A percentile compares a stretch with the other conserved stretches of the same genome.
These are phyloP conservation scores for Globisporangium sylvaticum DNA, from an alignment of 352 stramenopile genomes.

Conservation along the genomic window DNA sequence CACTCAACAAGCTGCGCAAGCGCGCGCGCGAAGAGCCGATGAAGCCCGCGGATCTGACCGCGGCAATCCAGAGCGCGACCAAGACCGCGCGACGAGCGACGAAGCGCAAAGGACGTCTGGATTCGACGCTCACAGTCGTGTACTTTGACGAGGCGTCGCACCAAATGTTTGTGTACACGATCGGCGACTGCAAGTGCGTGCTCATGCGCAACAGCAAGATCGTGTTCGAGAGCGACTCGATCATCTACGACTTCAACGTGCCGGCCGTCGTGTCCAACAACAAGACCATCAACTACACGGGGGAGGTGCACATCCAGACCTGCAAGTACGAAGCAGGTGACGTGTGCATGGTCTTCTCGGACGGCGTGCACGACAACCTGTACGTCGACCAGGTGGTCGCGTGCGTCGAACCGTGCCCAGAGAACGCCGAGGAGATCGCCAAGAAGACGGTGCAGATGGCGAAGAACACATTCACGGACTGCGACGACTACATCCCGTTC, in stretches of 20 bases:
- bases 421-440: slow-evolving; percentile 71
- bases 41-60: slow-evolving; percentile 56
- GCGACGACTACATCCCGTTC: slow-evolving; percentile 78
- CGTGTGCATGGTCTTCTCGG: slow-evolving; percentile 81
- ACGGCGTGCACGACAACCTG: slow-evolving; percentile 86
- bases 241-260: slow-evolving; percentile 90
- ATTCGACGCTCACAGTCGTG: slow-evolving; percentile 81
- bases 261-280: slow-evolving; percentile 84
- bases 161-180: slow-evolving; percentile 82
- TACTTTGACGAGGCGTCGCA: slow-evolving; percentile 70
- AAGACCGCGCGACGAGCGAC: slow-evolving; percentile 70
- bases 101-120: slow-evolving; percentile 74
- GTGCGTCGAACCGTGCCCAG: slow-evolving; percentile 40
- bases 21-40: slow-evolving; percentile 44
- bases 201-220: slow-evolving; percentile 58
- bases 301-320: slow-evolving; percentile 68
- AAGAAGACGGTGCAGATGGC: slow-evolving; percentile 64
- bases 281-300: slow-evolving; percentile 77
- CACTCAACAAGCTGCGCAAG: slow-evolving; percentile 70
- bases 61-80: slow-evolving; percentile 65
- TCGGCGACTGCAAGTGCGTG: slow-evolving; percentile 87
- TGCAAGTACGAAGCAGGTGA: slow-evolving; percentile 71
- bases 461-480: slow-evolving; percentile 62
- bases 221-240: slow-evolving; percentile 86
- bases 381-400: slow-evolving; percentile 80